phyloP scores from a whole-genome alignment of 202 grass and related monocot genomes.

The Carex sylvatica region DNA sequence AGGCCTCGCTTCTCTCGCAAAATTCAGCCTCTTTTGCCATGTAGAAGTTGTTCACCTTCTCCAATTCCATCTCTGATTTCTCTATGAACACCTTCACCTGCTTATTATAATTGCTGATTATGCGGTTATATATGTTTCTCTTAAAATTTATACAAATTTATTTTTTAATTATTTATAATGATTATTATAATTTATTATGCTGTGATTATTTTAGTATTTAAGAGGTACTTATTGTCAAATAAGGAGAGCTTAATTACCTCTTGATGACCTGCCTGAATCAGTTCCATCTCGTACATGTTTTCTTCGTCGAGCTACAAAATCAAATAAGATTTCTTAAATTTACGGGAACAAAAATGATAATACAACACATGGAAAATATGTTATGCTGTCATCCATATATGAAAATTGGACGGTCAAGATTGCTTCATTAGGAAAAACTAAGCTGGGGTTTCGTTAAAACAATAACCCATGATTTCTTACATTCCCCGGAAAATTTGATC shows the following conservation, averaged over 20 bases:
- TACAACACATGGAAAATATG: not conserved
- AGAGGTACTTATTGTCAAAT: not conserved
- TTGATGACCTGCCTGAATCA: conserved; percentile 24
- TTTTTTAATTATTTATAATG: not conserved
- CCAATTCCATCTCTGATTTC: conserved; percentile 64
- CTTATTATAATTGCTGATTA: not conserved
- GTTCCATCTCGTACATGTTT: conserved; percentile 28
- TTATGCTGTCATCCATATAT: not conserved
- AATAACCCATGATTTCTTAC: conserved; percentile 1
- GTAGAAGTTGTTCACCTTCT: conserved; percentile 93
- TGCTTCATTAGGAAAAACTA: not conserved
- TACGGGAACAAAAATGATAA: not conserved
- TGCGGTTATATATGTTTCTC: not conserved
- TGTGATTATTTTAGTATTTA: not conserved
- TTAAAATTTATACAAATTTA: not conserved
- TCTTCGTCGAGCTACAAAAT: conserved; percentile 30
- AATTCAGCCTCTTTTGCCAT: conserved; percentile 75
- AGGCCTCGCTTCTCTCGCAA: conserved; percentile 54
- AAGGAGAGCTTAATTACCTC: conserved; percentile 16
- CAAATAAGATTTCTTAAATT: not conserved
- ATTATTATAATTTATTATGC: not conserved
- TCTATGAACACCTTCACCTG: conserved; percentile 48
- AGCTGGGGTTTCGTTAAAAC: not conserved
- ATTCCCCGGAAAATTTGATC: not conserved
- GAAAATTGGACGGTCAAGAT: not conserved